These are phyloP conservation scores for Leccinum pellstonianum DNA, from an alignment of 768 basidiomycete genomes.

Conservation along the genomic window DNA sequence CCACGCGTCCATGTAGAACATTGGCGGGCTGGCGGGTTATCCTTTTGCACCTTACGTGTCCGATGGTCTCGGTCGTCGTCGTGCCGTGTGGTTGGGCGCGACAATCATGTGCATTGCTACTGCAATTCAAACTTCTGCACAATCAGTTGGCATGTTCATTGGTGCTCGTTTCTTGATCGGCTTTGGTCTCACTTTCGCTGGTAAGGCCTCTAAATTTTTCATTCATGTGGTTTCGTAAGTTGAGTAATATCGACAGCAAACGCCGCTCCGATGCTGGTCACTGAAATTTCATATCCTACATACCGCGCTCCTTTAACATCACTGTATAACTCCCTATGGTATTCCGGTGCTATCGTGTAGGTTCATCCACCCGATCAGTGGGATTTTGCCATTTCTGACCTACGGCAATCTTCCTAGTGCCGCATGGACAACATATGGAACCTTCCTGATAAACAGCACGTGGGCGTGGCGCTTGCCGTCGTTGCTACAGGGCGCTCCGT, in stretches of 20 bases:
- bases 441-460: slow-evolving; percentile 61
- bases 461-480: slow-evolving; percentile 89
- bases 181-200: slow-evolving; percentile 72
- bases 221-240: neutral
- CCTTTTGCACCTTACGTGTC: slow-evolving; percentile 72
- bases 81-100: slow-evolving; percentile 66
- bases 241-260: slow-evolving; percentile 41
- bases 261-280: slow-evolving; percentile 80
- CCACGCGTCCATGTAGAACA: slow-evolving; percentile 45
- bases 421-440: slow-evolving; percentile 85
- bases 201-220: slow-evolving; percentile 29
- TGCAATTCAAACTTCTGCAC: slow-evolving; percentile 67
- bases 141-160: slow-evolving; percentile 76
- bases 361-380: slow-evolving; percentile 22
- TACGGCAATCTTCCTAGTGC: slow-evolving; percentile 39
- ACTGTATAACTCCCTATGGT: slow-evolving; percentile 84
- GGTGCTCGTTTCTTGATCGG: slow-evolving; percentile 78
- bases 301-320: slow-evolving; percentile 81
- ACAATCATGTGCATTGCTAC: slow-evolving; percentile 68
- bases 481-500: slow-evolving; percentile 66
- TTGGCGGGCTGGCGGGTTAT: slow-evolving; percentile 64
- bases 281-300: slow-evolving; percentile 81
- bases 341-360: slow-evolving; percentile 75
- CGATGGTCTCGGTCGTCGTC: slow-evolving; percentile 68
- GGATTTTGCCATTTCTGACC: neutral